A percentile compares a stretch with the other conserved stretches of the same genome.
Evolutionary conservation across 2,329 filamentous ascomycete species (phyloP).

Genomic region (Colletotrichum sansevieriae): DNA sequence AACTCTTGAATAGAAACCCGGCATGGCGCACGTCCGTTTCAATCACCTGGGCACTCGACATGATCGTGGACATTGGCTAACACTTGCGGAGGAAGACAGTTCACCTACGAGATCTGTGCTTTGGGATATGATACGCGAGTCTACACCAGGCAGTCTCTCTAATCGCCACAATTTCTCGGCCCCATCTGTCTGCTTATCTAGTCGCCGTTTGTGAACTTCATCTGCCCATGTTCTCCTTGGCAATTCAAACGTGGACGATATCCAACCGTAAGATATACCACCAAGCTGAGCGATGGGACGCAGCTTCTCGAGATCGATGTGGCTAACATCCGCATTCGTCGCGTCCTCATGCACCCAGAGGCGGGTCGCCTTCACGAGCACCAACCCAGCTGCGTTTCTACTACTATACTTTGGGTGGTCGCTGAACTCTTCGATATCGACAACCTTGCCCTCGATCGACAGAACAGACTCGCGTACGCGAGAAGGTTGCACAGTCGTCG

Average conservation of each 20-base stretch:
- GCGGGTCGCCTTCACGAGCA: conserved; percentile 83
- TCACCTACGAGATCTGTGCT: too few species aligned
- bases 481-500: conserved; percentile 72
- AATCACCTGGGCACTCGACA: too few species aligned
- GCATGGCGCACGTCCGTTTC: too few species aligned
- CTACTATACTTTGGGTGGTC: conserved; percentile 77
- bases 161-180: neutral
- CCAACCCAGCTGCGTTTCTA: conserved; percentile 80
- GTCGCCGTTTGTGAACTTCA: conserved; percentile 31
- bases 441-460: conserved; percentile 82
- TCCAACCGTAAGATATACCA: conserved; percentile 74
- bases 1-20: too few species aligned
- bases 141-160: neutral
- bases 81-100: too few species aligned
- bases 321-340: conserved; percentile 75
- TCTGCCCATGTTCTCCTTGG: conserved; percentile 51
- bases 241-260: conserved; percentile 79
- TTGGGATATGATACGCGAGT: too few species aligned
- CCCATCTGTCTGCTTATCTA: neutral
- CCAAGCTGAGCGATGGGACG: conserved; percentile 81
- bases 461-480: conserved; percentile 87
- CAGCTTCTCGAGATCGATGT: conserved; percentile 75
- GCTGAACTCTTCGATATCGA: conserved; percentile 82
- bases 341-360: conserved; percentile 94
- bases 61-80: too few species aligned